These are phyloP conservation scores for Pisolithus orientalis DNA, from an alignment of 768 basidiomycete species.

Conservation along the genomic window DNA sequence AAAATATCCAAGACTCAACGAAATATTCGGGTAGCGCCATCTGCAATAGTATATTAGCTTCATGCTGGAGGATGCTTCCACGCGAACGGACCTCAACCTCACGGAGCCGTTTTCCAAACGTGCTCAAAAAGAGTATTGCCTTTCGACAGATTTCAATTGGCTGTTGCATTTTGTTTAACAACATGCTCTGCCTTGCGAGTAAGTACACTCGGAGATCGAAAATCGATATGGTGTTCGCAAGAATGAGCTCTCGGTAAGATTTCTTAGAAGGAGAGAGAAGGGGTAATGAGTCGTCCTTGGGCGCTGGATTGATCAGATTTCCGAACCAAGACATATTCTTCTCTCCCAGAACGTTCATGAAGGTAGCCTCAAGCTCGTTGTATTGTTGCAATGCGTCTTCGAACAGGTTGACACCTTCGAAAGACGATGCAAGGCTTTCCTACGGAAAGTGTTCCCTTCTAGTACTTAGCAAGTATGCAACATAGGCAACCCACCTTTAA, in stretches of 20 bases:
- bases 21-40: slow-evolving; percentile 59
- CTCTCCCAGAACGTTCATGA: slow-evolving; percentile 68
- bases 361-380: slow-evolving; percentile 84
- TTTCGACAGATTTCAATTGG: slow-evolving; percentile 68
- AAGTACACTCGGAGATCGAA: slow-evolving; percentile 94
- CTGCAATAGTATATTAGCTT: slow-evolving; percentile 29
- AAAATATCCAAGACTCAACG: slow-evolving; percentile 91
- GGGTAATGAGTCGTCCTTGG: slow-evolving; percentile 74
- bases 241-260: slow-evolving; percentile 83
- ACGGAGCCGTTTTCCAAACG: slow-evolving; percentile 69
- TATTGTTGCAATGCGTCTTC: slow-evolving; percentile 90
- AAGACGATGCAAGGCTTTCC: slow-evolving; percentile 92
- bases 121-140: slow-evolving; percentile 66
- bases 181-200: slow-evolving; percentile 74
- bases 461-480: not conserved
- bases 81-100: slow-evolving; percentile 58
- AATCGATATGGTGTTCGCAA: slow-evolving; percentile 84
- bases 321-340: slow-evolving; percentile 92
- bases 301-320: slow-evolving; percentile 61
- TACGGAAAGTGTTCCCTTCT: slow-evolving; percentile 26
- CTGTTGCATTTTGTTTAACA: slow-evolving; percentile 65
- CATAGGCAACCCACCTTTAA: slow-evolving; percentile 62
- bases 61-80: slow-evolving; percentile 1
- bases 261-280: slow-evolving; percentile 77
- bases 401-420: slow-evolving; percentile 81